phyloP scores from a whole-genome alignment of 306 rosid species.

The Psophocarpus tetragonolobus region DNA sequence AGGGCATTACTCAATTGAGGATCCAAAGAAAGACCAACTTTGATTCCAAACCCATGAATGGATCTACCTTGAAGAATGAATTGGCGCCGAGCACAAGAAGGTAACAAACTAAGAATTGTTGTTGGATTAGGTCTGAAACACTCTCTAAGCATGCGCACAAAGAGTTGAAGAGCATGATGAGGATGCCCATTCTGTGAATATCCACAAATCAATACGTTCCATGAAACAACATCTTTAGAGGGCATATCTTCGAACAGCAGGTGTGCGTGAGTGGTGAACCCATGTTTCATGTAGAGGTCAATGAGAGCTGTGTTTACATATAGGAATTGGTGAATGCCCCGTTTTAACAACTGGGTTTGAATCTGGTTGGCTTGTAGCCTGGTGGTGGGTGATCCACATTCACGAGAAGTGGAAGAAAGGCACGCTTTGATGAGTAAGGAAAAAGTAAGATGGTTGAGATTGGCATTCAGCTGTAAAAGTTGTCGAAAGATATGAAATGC shows the following conservation, averaged over 20 bases:
- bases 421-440: conserved; percentile 64
- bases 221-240: conserved; percentile 64
- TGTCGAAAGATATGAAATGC: conserved; percentile 50
- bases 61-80: conserved; percentile 38
- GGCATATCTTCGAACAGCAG: conserved; percentile 62
- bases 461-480: conserved; percentile 35
- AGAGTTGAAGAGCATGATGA: conserved; percentile 29
- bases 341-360: conserved; percentile 55
- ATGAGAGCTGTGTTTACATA: conserved; percentile 65
- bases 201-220: conserved; percentile 85
- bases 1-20: conserved; percentile 48
- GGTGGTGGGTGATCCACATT: neutral
- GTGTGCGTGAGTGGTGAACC: conserved; percentile 50
- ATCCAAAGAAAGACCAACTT: conserved; percentile 36
- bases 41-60: conserved; percentile 43
- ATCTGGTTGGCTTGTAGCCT: conserved; percentile 49
- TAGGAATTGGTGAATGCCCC: conserved; percentile 45
- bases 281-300: conserved; percentile 56
- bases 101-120: conserved; percentile 38
- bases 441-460: conserved; percentile 54
- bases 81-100: conserved; percentile 28
- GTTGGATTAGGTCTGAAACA: conserved; percentile 41
- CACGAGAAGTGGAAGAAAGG: conserved; percentile 39
- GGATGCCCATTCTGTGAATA: conserved; percentile 44
- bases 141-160: conserved; percentile 39